These are phyloP conservation scores for Talaromyces liani DNA, from an alignment of 495 filamentous ascomycete species.

Conservation along the genomic window DNA sequence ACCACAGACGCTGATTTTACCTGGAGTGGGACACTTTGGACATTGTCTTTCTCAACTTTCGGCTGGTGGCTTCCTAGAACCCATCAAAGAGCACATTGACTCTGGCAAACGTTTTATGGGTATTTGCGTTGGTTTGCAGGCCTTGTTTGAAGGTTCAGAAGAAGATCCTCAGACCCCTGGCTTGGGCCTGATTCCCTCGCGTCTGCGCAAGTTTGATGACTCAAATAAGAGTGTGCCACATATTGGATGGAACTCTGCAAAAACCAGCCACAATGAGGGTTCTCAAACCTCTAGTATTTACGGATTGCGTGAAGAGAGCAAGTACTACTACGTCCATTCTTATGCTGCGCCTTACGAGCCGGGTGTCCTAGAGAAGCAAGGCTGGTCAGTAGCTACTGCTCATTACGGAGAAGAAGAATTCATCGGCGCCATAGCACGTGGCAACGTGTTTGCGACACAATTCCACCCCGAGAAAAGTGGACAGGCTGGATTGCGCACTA, in stretches of 20 bases:
- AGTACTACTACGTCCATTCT: conserved; percentile 98
- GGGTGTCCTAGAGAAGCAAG: conserved; percentile 64
- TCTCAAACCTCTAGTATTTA: conserved; percentile 53
- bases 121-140: conserved; percentile 92
- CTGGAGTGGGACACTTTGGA: conserved; percentile 95
- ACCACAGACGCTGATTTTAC: conserved; percentile 75
- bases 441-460: conserved; percentile 83
- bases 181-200: conserved; percentile 63
- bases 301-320: conserved; percentile 68
- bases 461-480: conserved; percentile 99
- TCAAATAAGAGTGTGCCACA: conserved; percentile 83
- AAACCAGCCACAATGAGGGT: conserved; percentile 37
- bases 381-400: conserved; percentile 84
- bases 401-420: conserved; percentile 86
- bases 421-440: conserved; percentile 79
- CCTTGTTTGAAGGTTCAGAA: conserved; percentile 75
- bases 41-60: conserved; percentile 83
- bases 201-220: conserved; percentile 69
- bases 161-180: conserved; percentile 67
- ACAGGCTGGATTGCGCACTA: conserved; percentile 70
- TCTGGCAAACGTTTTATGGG: conserved; percentile 95
- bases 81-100: conserved; percentile 71
- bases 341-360: conserved; percentile 74
- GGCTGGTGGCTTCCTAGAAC: conserved; percentile 69
- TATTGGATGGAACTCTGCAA: conserved; percentile 95